Base-by-base conservation (phyloP, 2,329 filamentous ascomycete species). In the Penicillium freii region DNA sequence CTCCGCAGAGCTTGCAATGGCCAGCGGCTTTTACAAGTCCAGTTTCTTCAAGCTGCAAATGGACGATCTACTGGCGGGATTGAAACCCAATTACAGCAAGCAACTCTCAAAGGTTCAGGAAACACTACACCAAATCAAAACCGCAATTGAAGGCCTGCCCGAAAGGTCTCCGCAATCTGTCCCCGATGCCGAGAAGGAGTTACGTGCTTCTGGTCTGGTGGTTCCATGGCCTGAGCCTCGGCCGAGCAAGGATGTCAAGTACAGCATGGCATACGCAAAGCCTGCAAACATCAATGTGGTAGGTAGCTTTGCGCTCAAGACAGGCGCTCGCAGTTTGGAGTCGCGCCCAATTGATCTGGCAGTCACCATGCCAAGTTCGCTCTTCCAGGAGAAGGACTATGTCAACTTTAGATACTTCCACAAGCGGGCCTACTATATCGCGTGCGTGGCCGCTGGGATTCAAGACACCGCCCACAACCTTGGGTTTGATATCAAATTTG, bases 371-470 rank as follows among this genome's bases (percentile, higher is more conserved):
- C 93, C 94, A 5, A 66, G 79, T 56, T 77, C 83, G 1, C 76
- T 96, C 13, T 92, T 97, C 68, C 91, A 96, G 69, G 90, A 95
- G 44, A 97, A 97, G 76, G 94, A 99, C 75, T 97, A 93, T 72
- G 82, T 92, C 49, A 92, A 96, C 73, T 83, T 94, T 79, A 86
- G 94, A 60, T 97, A 96, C 77, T 96, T 97, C 71, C 92, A 97
- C 77, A 95, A 96, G 69, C 82, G 92, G 62, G 90, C 94, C 13
- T 97, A 93, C 75, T 97, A 95, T 70, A 78, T 97, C 50, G 91
- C 92, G 34, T 91, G 89, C 62, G 79, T 97, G 55, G 87, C 91
- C 15, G 86, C 85, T 31, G 86, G 84, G 5, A 78, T 97, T 51
- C 85, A 86, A 62, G 79, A 82, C 38, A 76, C 82, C 23, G 56